phyloP scores from a whole-genome alignment of 2,329 filamentous ascomycete species.

The Fusarium chaquense region DNA sequence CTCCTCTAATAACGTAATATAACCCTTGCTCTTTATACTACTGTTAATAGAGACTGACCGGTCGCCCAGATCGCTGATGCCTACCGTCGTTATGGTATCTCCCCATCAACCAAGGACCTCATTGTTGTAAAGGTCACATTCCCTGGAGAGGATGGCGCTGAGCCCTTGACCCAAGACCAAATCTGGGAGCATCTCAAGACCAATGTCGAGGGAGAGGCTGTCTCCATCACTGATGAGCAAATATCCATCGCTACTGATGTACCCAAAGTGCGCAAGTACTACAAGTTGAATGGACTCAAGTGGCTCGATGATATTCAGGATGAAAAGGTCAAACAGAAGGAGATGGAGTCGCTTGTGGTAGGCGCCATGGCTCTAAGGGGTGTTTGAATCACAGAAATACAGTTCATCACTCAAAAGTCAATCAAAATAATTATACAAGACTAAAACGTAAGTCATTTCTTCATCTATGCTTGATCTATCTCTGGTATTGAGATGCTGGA shows the following conservation, averaged over 20 bases:
- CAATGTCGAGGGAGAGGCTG: constrained; percentile 70
- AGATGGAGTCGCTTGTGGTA: constrained; percentile 77
- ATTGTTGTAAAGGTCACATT: constrained; percentile 83
- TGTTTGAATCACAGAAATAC: constrained; percentile 41
- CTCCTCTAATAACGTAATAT: constrained; percentile 80
- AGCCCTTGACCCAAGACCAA: constrained; percentile 58
- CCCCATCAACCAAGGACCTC: constrained; percentile 76
- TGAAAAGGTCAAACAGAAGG: constrained; percentile 58
- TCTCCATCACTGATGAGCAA: constrained; percentile 72
- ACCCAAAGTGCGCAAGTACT: constrained; percentile 81
- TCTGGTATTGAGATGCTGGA: constrained; percentile 44
- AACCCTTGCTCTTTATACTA: neutral
- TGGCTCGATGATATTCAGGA: constrained; percentile 62
- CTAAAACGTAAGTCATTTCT: constrained; percentile 48
- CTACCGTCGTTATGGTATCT: constrained; percentile 88
- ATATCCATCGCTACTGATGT: constrained; percentile 72
- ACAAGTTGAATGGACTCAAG: constrained; percentile 79
- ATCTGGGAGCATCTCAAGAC: constrained; percentile 70
- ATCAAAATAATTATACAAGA: constrained; percentile 18
- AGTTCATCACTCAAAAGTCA: neutral
- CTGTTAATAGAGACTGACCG: constrained; percentile 20
- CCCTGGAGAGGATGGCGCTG: constrained; percentile 57
- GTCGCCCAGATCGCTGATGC: constrained; percentile 82
- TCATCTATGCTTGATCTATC: constrained; percentile 46
- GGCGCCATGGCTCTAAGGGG: constrained; percentile 76